Percentiles rank a stretch among this genome's conserved stretches.
phyloP scores from a whole-genome alignment of 2,329 filamentous ascomycete genomes.

The Xylaria digitata region DNA sequence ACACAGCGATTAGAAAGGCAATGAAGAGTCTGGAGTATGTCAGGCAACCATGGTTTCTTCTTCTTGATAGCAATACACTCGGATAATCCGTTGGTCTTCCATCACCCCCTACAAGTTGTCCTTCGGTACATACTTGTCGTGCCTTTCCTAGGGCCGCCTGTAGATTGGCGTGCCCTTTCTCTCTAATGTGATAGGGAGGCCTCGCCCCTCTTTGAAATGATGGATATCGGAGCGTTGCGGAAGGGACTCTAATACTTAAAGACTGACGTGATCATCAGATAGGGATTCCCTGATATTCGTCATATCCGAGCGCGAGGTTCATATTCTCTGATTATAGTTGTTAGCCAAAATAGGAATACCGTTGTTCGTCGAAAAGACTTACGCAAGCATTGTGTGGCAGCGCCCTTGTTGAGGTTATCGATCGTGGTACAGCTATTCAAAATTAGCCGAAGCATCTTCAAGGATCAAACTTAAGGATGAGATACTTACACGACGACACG shows the following conservation, averaged over 20 bases:
- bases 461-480: not conserved
- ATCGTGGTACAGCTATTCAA: conserved; percentile 77
- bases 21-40: no score
- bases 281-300: conserved; percentile 55
- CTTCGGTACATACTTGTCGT: conserved; percentile 21
- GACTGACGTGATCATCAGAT: conserved; percentile 10
- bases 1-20: no score
- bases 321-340: conserved; percentile 50
- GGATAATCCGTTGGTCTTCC: conserved; percentile 10
- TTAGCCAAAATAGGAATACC: conserved; percentile 52
- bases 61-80: conserved; percentile 8
- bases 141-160: conserved; percentile 3
- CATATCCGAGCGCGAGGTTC: conserved; percentile 66
- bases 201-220: conserved; percentile 4
- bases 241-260: conserved; percentile 13
- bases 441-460: conserved; percentile 12
- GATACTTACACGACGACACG: conserved; percentile 77
- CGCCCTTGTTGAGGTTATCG: conserved; percentile 93
- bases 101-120: conserved; percentile 13
- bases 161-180: conserved; percentile 11
- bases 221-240: conserved; percentile 9
- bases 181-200: conserved; percentile 1
- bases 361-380: conserved; percentile 56
- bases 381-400: conserved; percentile 92
- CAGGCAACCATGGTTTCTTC: no score